Conservation (phyloP, 495 filamentous ascomycete species). For the Arthonia radiata region DNA sequence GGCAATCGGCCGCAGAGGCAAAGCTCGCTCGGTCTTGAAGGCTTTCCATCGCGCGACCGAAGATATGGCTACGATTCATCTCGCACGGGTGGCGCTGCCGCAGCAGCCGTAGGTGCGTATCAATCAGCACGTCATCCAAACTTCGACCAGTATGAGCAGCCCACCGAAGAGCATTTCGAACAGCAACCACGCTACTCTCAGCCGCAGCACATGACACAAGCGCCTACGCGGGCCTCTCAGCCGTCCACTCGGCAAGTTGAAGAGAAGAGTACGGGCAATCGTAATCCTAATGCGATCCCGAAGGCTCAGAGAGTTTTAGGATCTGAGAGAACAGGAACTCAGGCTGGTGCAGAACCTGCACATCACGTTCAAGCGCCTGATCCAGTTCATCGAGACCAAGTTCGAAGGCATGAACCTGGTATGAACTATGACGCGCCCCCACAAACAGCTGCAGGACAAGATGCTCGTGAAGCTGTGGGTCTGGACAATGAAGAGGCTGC, state of each 20-base stretch:
- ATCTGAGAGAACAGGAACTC: conserved; percentile 7
- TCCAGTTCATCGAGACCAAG: too few species aligned
- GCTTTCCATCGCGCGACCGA: too few species aligned
- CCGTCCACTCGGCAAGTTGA: too few species aligned
- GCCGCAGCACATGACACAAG: too few species aligned
- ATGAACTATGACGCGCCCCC: conserved; percentile 7
- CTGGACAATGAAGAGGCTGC: conserved; percentile 5
- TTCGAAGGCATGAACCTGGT: conserved; percentile 1
- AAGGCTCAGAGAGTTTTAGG: conserved; percentile 8
- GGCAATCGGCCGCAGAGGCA: too few species aligned
- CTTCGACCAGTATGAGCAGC: too few species aligned
- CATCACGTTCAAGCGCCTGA: conserved; percentile 2
- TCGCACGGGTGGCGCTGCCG: background rate
- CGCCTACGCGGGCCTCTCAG: too few species aligned
- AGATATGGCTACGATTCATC: background rate
- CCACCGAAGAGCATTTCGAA: too few species aligned
- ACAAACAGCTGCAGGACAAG: conserved; percentile 7
- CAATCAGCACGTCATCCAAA: too few species aligned
- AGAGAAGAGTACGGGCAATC: conserved; percentile 4
- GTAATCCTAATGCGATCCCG: conserved; percentile 6
- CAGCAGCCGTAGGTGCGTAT: background rate
- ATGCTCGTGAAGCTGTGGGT: conserved; percentile 9
- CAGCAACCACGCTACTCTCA: too few species aligned
- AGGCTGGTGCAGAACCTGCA: conserved; percentile 1
- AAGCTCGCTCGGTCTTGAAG: too few species aligned